Conservation (phyloP, 2,329 filamentous ascomycete species). For the Sporothrix brasiliensis region DNA sequence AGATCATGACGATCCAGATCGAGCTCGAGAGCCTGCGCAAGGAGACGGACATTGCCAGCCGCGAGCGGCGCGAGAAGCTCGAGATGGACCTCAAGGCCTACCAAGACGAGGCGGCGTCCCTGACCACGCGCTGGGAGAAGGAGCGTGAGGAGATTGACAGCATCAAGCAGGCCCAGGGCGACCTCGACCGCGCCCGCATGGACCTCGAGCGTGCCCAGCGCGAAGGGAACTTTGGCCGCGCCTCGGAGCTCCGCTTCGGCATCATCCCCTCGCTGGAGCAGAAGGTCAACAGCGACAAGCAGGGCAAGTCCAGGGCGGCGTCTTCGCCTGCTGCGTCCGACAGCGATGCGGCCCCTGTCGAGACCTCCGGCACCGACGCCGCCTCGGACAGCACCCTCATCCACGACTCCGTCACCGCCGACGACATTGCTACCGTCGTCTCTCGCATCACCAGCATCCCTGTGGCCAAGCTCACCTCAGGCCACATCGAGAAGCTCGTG, state of each 20-base stretch:
- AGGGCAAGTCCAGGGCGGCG: conserved; percentile 42
- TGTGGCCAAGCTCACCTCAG: conserved; percentile 86
- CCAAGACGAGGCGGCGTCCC: conserved; percentile 71
- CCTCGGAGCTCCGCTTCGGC: conserved; percentile 88
- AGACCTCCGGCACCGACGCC: conserved; percentile 40
- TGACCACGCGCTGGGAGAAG: conserved; percentile 87
- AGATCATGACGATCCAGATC: conserved; percentile 97
- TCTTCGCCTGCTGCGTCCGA: too few relatives aligned
- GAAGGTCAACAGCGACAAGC: conserved; percentile 75
- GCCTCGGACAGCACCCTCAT: conserved; percentile 63
- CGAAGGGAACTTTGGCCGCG: conserved; percentile 83
- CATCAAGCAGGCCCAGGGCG: conserved; percentile 83
- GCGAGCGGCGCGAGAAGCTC: conserved; percentile 83
- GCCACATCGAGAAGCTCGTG: conserved; percentile 91
- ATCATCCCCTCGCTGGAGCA: conserved; percentile 79
- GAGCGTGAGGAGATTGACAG: conserved; percentile 83
- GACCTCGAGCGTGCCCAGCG: conserved; percentile 88
- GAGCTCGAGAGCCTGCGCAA: conserved; percentile 93
- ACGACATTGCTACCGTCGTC: conserved; percentile 92
- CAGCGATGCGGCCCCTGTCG: conserved; percentile 43
- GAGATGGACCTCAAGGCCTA: conserved; percentile 74
- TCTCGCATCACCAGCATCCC: conserved; percentile 91
- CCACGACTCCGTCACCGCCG: conserved; percentile 91
- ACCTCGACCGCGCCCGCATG: conserved; percentile 81
- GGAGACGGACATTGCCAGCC: conserved; percentile 86